Evolutionary conservation across 768 basidiomycete species (phyloP), one percentile per base, ranked within the genome.

Genomic region (Trametes cingulata): DNA sequence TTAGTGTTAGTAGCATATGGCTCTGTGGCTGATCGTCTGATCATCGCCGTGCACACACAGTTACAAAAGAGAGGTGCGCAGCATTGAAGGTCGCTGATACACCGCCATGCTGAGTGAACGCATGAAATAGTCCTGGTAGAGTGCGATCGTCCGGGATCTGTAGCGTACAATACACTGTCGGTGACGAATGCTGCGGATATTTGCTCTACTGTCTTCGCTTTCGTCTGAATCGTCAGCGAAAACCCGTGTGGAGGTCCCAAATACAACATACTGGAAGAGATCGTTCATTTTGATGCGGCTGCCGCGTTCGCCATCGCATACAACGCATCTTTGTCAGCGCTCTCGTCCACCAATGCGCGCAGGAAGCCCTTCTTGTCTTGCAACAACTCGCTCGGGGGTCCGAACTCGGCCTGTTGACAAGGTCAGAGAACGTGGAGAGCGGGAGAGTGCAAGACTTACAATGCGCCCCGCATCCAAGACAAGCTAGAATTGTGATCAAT

Each of bases 321-420:
- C 29, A 88, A 65, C 9, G 64, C 68, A 9, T 79, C 78, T 60
- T 74, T 81, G 63, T 87, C 85, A 3, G 76, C 79, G 55, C 82
- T 85, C 60, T 81, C 80, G 42, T 87, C 81, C 0, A 88, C 84
- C 43, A 87, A 70, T 5, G 82, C 70, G 49, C 81, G 78, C 46
- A 87, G 73, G 57, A 74, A 71, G 6, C 85, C 82, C n/a, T 73
- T 73, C 52, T 83, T 73, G 45, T 83, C 83, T 48, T 71, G 72
- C 41, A 90, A 75, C 43, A 91, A 74, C 8, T 72, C 73, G 15
- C 57, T 65, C 0, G 87, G 87, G 9, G 73, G 65, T 37, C 82
- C 85, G 59, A 80, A 86, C 61, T 87, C 84, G 39, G 77, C 71
- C 75, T 73, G 55, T 13, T 25, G n/a, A 5, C 29, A n/a, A n/a